These are phyloP conservation scores for Nymphaea thermarum DNA, from an alignment of 164 flowering plant species.

Conservation along the genomic window DNA sequence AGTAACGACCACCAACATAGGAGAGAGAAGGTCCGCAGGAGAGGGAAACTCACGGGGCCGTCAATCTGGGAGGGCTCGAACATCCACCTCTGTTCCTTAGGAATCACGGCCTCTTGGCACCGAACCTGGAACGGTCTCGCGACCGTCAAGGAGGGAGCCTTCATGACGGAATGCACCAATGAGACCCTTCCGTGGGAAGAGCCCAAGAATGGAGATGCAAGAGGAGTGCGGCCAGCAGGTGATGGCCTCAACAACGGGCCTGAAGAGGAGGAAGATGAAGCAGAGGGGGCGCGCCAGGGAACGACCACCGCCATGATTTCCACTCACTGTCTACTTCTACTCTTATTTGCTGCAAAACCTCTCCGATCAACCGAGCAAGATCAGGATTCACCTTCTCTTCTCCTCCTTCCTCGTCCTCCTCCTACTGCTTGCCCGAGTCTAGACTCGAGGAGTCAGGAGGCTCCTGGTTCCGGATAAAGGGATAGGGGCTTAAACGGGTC, in stretches of 20 bases:
- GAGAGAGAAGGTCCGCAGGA: not conserved
- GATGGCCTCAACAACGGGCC: not conserved
- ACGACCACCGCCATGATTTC: not conserved
- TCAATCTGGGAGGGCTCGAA: slow-evolving; percentile 7
- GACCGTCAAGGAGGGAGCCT: not conserved
- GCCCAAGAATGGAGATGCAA: not conserved
- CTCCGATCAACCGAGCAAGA: too few species aligned
- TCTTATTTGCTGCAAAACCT: too few species aligned
- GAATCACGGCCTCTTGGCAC: slow-evolving; percentile 4
- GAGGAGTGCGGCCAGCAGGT: not conserved
- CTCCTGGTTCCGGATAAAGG: too few species aligned
- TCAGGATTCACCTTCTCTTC: not conserved
- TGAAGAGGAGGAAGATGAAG: not conserved
- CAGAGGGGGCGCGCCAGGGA: not conserved
- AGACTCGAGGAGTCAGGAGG: too few species aligned
- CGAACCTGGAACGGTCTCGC: not conserved
- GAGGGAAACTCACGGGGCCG: slow-evolving; percentile 10
- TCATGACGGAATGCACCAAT: not conserved
- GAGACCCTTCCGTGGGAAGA: not conserved
- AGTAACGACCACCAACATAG: not conserved
- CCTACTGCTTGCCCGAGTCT: too few species aligned
- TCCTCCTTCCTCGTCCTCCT: not conserved
- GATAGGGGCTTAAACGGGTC: too few species aligned
- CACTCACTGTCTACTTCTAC: too few species aligned
- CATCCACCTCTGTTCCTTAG: slow-evolving; percentile 12